Percentiles rank a stretch among this genome's conserved stretches.
Conservation (phyloP, 805 yeast genomes). For the Lipomyces kockii region DNA sequence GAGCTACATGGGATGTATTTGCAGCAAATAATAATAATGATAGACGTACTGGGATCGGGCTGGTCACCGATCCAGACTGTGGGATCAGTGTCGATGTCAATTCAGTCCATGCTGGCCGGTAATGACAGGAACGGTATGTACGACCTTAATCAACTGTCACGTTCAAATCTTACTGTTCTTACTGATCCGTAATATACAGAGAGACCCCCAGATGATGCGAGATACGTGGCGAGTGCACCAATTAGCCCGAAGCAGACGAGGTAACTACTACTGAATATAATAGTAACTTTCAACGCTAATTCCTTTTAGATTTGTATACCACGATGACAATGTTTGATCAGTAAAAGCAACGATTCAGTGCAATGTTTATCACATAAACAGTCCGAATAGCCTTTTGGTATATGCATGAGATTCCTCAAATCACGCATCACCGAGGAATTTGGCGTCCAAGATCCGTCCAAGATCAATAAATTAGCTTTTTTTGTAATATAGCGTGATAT, state of each 20-base stretch:
- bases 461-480: not conserved
- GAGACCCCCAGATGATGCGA: constrained; percentile 62
- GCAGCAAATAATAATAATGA: not conserved
- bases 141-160: not conserved
- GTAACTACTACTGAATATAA: constrained; percentile 24
- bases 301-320: constrained; percentile 54
- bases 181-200: constrained; percentile 36
- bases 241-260: constrained; percentile 55
- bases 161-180: not conserved
- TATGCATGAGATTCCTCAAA: not conserved
- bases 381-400: not conserved
- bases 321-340: constrained; percentile 56
- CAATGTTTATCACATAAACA: not conserved
- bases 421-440: not conserved
- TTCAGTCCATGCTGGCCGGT: constrained; percentile 66
- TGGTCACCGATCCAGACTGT: constrained; percentile 69
- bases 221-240: constrained; percentile 60
- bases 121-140: constrained; percentile 49
- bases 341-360: not conserved
- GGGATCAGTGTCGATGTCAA: constrained; percentile 50
- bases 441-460: not conserved
- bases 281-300: not conserved
- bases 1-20: not conserved
- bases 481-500: not conserved
- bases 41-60: constrained; percentile 61